phyloP scores from a whole-genome alignment of 805 yeast genomes.

The Clavispora fructus region DNA sequence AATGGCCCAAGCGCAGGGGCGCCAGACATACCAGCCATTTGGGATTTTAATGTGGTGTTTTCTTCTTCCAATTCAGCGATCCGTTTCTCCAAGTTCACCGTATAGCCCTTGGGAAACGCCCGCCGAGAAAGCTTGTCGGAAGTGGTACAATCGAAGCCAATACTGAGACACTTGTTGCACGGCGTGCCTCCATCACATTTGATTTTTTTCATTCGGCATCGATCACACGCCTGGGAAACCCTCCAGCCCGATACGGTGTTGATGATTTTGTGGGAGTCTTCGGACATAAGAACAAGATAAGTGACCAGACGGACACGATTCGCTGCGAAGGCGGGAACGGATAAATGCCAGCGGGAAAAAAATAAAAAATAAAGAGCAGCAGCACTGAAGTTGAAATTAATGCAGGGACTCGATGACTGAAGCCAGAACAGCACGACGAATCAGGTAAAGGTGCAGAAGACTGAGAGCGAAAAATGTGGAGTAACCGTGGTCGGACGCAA shows the following conservation, averaged over 20 bases:
- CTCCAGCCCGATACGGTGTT: constrained; percentile 39
- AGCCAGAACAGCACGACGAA: not conserved
- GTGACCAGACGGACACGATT: not conserved
- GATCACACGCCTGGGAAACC: constrained; percentile 76
- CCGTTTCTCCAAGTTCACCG: constrained; percentile 65
- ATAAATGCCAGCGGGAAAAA: too few species aligned
- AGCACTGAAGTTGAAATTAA: too few species aligned
- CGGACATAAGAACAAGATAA: not conserved
- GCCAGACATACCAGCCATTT: not conserved
- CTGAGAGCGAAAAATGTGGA: not conserved
- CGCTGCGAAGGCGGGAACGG: too few species aligned
- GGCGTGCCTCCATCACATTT: constrained; percentile 72
- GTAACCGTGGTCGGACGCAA: not conserved
- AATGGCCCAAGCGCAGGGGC: constrained; percentile 23
- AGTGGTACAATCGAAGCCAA: constrained; percentile 64
- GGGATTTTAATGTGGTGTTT: constrained; percentile 5
- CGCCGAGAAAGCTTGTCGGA: constrained; percentile 70
- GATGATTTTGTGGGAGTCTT: constrained; percentile 30
- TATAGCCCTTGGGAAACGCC: constrained; percentile 78
- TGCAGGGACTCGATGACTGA: too few species aligned
- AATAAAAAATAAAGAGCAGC: too few species aligned
- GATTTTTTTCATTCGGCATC: constrained; percentile 72
- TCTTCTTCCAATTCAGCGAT: constrained; percentile 58
- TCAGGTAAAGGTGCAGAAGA: not conserved
- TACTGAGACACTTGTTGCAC: constrained; percentile 61